A percentile compares a stretch with the other conserved stretches of the same genome.
phyloP scores from a whole-genome alignment of 2,329 filamentous ascomycete species.

The Fusarium nelsonii region DNA sequence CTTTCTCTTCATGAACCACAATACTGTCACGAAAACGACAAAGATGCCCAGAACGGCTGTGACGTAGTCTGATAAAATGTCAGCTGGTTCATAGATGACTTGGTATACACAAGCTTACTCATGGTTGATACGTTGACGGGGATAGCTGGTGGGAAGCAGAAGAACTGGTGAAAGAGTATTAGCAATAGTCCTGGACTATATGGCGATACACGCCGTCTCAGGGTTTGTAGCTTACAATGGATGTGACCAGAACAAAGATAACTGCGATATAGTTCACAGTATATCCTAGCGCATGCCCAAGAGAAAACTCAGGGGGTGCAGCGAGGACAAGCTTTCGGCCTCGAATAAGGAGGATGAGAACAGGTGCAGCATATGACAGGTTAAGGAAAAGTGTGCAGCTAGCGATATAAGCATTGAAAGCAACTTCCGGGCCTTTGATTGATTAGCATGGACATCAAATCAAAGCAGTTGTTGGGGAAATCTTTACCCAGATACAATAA shows the following conservation, averaged over 20 bases:
- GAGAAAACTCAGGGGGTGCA: constrained; percentile 50
- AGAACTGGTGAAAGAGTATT: constrained; percentile 22
- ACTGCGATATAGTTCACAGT: constrained; percentile 51
- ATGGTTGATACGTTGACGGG: constrained; percentile 39
- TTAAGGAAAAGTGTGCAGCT: constrained; percentile 61
- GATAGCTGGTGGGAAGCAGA: constrained; percentile 43
- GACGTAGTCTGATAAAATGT: constrained; percentile 51
- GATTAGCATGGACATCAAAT: background rate
- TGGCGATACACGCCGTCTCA: accelerated
- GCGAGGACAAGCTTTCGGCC: constrained; percentile 51
- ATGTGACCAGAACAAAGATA: constrained; percentile 56
- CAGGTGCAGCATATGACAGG: constrained; percentile 59
- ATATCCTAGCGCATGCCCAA: constrained; percentile 49
- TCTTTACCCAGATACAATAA: constrained; percentile 55
- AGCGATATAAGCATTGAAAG: constrained; percentile 61
- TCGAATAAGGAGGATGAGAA: constrained; percentile 54
- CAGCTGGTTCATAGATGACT: background rate
- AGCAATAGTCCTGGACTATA: background rate
- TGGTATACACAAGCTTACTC: constrained; percentile 20
- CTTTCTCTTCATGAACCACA: constrained; percentile 38
- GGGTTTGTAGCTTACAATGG: constrained; percentile 46
- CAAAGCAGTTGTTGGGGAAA: accelerated
- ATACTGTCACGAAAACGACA: constrained; percentile 25
- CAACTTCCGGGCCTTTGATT: constrained; percentile 54
- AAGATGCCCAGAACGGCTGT: constrained; percentile 53